Evolutionary conservation across 1,284 basidiomycete species (phyloP).

Genomic region (Cystobasidium sp.): DNA sequence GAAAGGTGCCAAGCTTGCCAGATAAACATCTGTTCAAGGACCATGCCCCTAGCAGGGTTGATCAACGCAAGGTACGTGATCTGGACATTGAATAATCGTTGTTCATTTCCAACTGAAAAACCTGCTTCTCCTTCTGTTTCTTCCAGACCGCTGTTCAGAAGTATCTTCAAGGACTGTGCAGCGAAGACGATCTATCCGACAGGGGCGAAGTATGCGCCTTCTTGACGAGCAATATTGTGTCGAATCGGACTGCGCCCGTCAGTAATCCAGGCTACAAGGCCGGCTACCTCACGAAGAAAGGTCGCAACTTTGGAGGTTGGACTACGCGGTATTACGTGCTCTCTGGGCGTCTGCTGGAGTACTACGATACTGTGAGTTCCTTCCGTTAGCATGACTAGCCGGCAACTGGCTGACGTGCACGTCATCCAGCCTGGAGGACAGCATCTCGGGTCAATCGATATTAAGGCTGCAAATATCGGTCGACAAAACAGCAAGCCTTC

Average conservation of each 20-base stretch:
- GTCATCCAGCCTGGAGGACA: slow-evolving; percentile 75
- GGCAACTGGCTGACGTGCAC: slow-evolving; percentile 15
- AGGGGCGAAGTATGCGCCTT: slow-evolving; percentile 90
- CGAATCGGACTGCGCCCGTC: slow-evolving; percentile 69
- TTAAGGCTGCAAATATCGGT: slow-evolving; percentile 86
- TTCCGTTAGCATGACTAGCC: slow-evolving; percentile 46
- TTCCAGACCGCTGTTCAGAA: slow-evolving; percentile 81
- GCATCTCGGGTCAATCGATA: slow-evolving; percentile 83
- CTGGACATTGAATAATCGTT: no score
- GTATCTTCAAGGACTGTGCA: slow-evolving; percentile 79
- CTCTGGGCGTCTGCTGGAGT: slow-evolving; percentile 82
- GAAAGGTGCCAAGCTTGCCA: slow-evolving; percentile 73
- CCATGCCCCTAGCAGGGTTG: slow-evolving; percentile 93
- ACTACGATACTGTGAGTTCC: slow-evolving; percentile 86
- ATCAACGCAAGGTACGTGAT: slow-evolving; percentile 87
- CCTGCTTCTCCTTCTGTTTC: no score
- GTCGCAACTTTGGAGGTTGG: slow-evolving; percentile 93
- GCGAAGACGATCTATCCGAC: slow-evolving; percentile 75
- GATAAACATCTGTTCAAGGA: slow-evolving; percentile 95
- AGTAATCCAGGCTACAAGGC: slow-evolving; percentile 70
- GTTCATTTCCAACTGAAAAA: no score
- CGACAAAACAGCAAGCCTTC: slow-evolving; percentile 61
- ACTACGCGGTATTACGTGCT: slow-evolving; percentile 93
- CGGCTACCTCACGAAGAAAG: slow-evolving; percentile 94
- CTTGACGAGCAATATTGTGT: slow-evolving; percentile 81